Evolutionary conservation across 2,329 filamentous ascomycete species (phyloP).

Genomic region (Aspergillus hortae): DNA sequence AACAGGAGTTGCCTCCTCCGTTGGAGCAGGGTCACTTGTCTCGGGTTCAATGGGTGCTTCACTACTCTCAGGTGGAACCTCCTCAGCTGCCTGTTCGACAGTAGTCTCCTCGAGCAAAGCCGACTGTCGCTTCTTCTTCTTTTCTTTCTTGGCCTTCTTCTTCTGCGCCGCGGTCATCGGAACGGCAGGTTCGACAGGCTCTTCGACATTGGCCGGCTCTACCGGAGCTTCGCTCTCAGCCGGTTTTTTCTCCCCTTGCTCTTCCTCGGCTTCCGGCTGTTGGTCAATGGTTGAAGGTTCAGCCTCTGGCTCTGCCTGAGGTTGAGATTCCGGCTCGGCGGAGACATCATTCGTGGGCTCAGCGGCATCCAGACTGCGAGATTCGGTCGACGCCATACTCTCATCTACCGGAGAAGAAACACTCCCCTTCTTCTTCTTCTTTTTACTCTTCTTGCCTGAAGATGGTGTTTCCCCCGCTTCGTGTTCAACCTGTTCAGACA

Average conservation of each 20-base stretch:
- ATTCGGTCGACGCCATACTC: background rate
- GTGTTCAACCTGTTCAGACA: slow-evolving; percentile 8
- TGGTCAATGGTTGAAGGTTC: background rate
- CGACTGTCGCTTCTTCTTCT: slow-evolving; percentile 18
- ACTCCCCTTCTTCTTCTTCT: slow-evolving; percentile 18
- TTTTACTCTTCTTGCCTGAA: slow-evolving; percentile 16
- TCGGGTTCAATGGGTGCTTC: too few species aligned
- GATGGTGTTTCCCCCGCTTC: slow-evolving; percentile 9
- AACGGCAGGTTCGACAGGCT: slow-evolving; percentile 4
- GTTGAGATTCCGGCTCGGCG: background rate
- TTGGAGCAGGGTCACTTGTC: background rate
- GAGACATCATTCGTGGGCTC: background rate
- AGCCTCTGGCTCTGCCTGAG: background rate
- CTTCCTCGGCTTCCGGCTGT: background rate
- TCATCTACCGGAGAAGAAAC: slow-evolving; percentile 2
- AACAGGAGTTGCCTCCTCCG: slow-evolving; percentile 1
- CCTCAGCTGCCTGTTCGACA: slow-evolving; percentile 1
- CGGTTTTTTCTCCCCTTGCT: slow-evolving; percentile 1
- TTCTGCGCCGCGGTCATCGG: slow-evolving; percentile 20
- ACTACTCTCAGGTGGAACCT: background rate
- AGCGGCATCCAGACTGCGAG: background rate
- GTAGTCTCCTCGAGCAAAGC: slow-evolving; percentile 5
- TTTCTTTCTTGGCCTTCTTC: slow-evolving; percentile 26
- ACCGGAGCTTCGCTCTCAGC: slow-evolving; percentile 3
- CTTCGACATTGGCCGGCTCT: slow-evolving; percentile 1